A percentile compares a stretch with the other conserved stretches of the same genome.
Evolutionary conservation across 2,329 filamentous ascomycete species (phyloP).

Genomic region (Monilinia fructicola): DNA sequence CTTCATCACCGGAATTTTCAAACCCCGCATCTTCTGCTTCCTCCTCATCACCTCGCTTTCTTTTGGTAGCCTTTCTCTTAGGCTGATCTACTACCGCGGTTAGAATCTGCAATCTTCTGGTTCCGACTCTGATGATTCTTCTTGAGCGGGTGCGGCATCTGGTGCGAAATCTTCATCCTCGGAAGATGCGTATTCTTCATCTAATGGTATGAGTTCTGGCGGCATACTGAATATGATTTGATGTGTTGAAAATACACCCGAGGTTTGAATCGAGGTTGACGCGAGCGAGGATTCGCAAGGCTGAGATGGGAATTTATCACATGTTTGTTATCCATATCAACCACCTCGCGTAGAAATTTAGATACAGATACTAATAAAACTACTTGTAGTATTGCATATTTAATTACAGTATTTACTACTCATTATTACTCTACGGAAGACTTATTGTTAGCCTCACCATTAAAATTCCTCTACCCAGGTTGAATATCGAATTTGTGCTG

Average conservation of each 20-base stretch:
- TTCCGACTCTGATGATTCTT: constrained; percentile 52
- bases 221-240: constrained; percentile 31
- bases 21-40: constrained; percentile 52
- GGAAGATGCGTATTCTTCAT: constrained; percentile 63
- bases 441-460: background rate
- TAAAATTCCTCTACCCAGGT: background rate
- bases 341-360: background rate
- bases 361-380: no score
- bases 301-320: constrained; percentile 11
- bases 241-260: background rate
- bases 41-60: constrained; percentile 40
- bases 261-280: constrained; percentile 7
- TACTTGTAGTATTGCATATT: no score
- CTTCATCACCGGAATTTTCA: constrained; percentile 72
- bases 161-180: constrained; percentile 73
- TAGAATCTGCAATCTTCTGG: constrained; percentile 42
- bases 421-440: no score
- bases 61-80: constrained; percentile 36
- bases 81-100: constrained; percentile 14
- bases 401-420: background rate
- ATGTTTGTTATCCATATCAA: background rate
- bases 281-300: constrained; percentile 7
- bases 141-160: constrained; percentile 49
- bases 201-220: constrained; percentile 35
- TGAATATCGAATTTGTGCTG: background rate